These are phyloP conservation scores for Populus tremula DNA, from an alignment of 345 rosid genomes.

Conservation along the genomic window DNA sequence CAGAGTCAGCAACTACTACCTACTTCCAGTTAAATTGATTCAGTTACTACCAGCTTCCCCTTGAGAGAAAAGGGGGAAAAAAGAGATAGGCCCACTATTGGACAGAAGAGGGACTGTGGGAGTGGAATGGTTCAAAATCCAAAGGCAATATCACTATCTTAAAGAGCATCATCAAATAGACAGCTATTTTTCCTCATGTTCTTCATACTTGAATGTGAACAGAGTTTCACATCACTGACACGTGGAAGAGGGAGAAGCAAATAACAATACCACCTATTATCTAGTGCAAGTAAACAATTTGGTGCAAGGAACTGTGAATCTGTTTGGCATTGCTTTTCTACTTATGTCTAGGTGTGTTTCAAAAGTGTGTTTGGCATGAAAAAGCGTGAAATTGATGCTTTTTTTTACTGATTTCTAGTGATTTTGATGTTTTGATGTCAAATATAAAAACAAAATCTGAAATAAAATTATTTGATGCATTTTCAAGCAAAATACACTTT, in stretches of 20 bases:
- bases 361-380: too few species aligned
- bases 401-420: too few species aligned
- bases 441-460: too few species aligned
- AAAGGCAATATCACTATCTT: background rate
- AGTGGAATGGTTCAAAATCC: background rate
- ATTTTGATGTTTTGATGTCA: too few species aligned
- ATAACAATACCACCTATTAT: background rate
- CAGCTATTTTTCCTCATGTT: background rate
- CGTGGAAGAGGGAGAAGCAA: background rate
- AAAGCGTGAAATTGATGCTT: too few species aligned
- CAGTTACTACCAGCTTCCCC: background rate
- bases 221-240: background rate
- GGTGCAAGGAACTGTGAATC: background rate
- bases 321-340: too few species aligned
- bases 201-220: background rate
- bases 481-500: too few species aligned
- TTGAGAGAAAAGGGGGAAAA: background rate
- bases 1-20: background rate
- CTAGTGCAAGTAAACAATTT: background rate
- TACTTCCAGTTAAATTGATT: background rate
- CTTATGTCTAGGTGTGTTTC: too few species aligned
- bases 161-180: background rate
- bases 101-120: background rate
- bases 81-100: background rate
- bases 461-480: too few species aligned